Evolutionary conservation across 228 moss, liverwort and hornwort genomes (phyloP), one percentile per base, ranked within the genome.

Genomic region (Sphagnum magellanicum): DNA sequence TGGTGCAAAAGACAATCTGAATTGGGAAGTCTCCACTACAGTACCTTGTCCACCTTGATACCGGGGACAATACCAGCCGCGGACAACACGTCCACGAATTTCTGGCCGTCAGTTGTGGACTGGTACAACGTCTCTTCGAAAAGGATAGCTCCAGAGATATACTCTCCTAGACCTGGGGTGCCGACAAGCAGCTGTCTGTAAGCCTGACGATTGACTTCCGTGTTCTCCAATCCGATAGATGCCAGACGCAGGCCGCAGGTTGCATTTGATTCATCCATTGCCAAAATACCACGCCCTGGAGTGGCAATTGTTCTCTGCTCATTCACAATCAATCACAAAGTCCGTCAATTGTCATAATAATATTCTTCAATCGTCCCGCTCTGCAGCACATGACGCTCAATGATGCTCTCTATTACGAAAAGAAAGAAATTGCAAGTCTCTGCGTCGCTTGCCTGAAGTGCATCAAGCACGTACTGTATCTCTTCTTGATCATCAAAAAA

Each of bases 91-190:
- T 89, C 88, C 16, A 89, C 76, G 83, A 89, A 85, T 74, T 79
- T 89, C 85, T 83, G 83, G 58, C 78, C 88, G n/a, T 81, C 78
- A 11, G 52, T 79, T 52, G 88, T 89, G 63, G 73, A 67, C 81
- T 89, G 88, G 83, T 85, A 89, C 5, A 89, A 68, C 49, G 88
- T 89, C 74, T 89, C 88, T 81, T 89, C 88, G 74, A 89, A 89
- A 52, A 89, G n/a, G 50, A 89, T 85, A 47, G 88, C 88, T 47
- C 88, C 88, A 14, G 85, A 85, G 60, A 88, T 65, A 74, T 85
- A 88, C 76, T 88, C 80, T 47, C 85, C 86, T 13, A 85, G 79
- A 14, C 83, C 79, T 11, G 88, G 88, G 47, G 88, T 72, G 68
- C 66, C 71, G 64, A 85, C 78, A 49, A 89, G 79, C 59, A 89